Evolutionary conservation across 345 rosid species (phyloP).

Genomic region (Moricandia moricandioides): DNA sequence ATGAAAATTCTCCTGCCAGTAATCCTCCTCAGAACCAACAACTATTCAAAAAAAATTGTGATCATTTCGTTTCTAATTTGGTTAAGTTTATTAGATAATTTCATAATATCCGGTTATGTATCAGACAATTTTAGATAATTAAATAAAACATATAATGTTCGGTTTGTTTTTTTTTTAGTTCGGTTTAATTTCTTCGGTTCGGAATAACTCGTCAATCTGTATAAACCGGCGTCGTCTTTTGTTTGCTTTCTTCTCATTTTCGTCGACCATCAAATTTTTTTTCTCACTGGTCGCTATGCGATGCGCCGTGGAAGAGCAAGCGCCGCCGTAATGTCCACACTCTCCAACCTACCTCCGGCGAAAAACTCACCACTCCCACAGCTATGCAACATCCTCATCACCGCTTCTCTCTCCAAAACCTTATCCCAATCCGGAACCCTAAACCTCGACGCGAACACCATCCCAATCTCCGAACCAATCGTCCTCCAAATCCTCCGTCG

Average conservation of each 20-base stretch:
- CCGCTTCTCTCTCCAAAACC: constrained; percentile 61
- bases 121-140: too few relatives aligned
- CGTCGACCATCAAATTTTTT: background rate
- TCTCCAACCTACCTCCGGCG: constrained; percentile 26
- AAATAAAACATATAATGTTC: too few relatives aligned
- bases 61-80: too few relatives aligned
- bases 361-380: constrained; percentile 27
- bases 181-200: too few relatives aligned
- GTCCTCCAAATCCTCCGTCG: constrained; percentile 64
- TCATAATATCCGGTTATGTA: too few relatives aligned
- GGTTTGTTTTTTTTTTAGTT: too few relatives aligned
- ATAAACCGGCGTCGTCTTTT: too few relatives aligned
- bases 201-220: too few relatives aligned
- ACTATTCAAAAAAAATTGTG: too few relatives aligned
- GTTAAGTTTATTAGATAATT: too few relatives aligned
- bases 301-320: constrained; percentile 35
- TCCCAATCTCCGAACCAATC: constrained; percentile 61
- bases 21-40: background rate
- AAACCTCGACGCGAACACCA: constrained; percentile 52
- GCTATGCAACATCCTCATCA: constrained; percentile 54
- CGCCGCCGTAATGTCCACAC: constrained; percentile 22
- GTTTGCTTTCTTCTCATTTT: background rate
- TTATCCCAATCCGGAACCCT: constrained; percentile 60
- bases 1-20: too few relatives aligned
- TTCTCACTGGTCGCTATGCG: constrained; percentile 2